Base-by-base conservation (phyloP, 768 basidiomycete genomes). In the Amanita molliuscula region DNA sequence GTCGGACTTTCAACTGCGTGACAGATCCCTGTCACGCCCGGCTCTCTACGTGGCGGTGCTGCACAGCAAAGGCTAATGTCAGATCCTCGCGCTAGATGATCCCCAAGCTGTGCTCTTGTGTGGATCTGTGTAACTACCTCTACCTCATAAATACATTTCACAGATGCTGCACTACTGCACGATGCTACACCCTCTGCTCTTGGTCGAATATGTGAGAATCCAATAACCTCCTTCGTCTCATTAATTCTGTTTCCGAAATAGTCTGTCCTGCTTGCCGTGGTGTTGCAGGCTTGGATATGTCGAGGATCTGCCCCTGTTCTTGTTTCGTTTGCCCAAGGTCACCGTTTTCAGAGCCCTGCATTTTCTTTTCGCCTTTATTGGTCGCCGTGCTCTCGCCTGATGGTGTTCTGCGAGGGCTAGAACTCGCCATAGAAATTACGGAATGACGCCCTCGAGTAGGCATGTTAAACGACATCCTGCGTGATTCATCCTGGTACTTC, bases 231-330 rank as follows among this genome's bases (percentile, higher is more conserved):
- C 86, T 76, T 57, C 91, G 74, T 58, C 82, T 68, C 74, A 93
- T 83, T 62, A 91, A 63, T 64, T 88, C 88, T 16, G 70, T 75
- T 64, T 90, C 87, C n/a, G 77, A 75, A 50, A 88, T 88, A 36
- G 79, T 81, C 54, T 82, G 79, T 15, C 84, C 82, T 11, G 74
- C 66, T 65, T 73, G 56, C 56, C 78, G 63, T 29, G 63, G 57
- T 55, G 66, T 64, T 25, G 65, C 54, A 53, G 53, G 37, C 54
- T 62, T 63, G 36, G 57, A 56, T 44, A 20, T 21, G 20, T 51
- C 50, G 25, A 36, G 42, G n/a, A 44, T 23, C 25, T 31, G 29
- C 25, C 43, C 50, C 18, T 34, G 31, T 26, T 42, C 49, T 23
- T 50, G 35, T 34, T 26, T 34, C 15, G 41, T 15, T 23, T 43